A percentile compares a stretch with the other conserved stretches of the same genome.
These are phyloP conservation scores for Trichoderma asperelloides DNA, from an alignment of 495 filamentous ascomycete genomes.

Conservation along the genomic window DNA sequence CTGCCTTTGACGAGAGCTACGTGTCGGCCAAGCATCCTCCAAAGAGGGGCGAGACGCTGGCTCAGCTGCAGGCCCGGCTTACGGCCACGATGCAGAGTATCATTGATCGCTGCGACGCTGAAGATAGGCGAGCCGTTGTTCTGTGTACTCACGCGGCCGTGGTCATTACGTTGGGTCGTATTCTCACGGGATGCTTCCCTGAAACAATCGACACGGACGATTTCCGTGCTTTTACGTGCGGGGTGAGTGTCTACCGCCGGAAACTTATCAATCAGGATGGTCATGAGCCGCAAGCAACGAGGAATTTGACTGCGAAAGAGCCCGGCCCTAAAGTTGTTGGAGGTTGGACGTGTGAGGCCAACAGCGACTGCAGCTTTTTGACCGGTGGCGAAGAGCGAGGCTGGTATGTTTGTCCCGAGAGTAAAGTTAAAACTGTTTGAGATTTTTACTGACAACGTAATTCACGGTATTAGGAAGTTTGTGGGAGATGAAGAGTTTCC, in stretches of 20 bases:
- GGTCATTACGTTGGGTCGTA: conserved; percentile 75
- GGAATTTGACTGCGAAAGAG: conserved; percentile 37
- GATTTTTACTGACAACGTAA: conserved; percentile 16
- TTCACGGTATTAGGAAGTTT: conserved; percentile 48
- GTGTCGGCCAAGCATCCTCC: conserved; percentile 54
- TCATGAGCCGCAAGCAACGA: background rate
- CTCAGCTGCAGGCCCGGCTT: conserved; percentile 68
- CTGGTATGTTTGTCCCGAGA: conserved; percentile 51
- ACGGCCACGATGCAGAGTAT: conserved; percentile 61
- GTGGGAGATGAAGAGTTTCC: conserved; percentile 66
- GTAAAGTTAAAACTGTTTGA: background rate
- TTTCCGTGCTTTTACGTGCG: conserved; percentile 80
- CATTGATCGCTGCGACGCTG: conserved; percentile 60
- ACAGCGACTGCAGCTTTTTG: conserved; percentile 78
- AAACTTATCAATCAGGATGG: conserved; percentile 8
- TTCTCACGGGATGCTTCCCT: conserved; percentile 68
- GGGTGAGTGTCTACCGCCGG: conserved; percentile 50
- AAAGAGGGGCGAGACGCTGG: conserved; percentile 64
- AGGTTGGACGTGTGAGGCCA: conserved; percentile 69
- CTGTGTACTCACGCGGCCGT: conserved; percentile 88
- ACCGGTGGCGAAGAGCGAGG: conserved; percentile 75
- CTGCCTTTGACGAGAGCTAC: conserved; percentile 45
- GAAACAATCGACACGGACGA: conserved; percentile 60
- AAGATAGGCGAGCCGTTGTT: conserved; percentile 55
- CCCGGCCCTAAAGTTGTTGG: conserved; percentile 53